Evolutionary conservation across 768 basidiomycete species (phyloP), one percentile per base, ranked within the genome.

Genomic region (Auriscalpium orientale): DNA sequence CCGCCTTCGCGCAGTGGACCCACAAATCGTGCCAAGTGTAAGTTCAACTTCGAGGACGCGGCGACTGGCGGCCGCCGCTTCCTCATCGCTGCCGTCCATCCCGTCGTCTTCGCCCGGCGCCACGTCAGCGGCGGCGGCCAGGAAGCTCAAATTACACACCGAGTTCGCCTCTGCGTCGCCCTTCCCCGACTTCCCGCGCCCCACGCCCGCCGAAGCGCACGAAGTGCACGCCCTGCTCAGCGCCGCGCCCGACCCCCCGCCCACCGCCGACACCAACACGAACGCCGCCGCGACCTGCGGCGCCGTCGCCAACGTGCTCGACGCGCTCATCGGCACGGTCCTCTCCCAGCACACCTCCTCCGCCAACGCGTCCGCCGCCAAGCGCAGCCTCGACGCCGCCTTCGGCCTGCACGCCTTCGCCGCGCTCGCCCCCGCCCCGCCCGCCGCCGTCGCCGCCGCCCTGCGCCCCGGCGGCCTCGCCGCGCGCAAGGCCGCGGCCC

Each of bases 271-370:
- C 7, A 36, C 15, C n/a, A 44, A n/a, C 16, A 68, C 59, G 46
- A 74, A 79, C 57, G 70, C 80, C 8, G 77, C 77, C 5, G 53
- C 62, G 55, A 76, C 76, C 0, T 78, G 77, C 51, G 79, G 77
- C 2, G 65, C 71, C 40, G 74, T 75, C 2, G 74, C 76, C 3
- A 78, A 84, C 60, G 79, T 84, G 57, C 71, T 84, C 54, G 82
- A 82, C 57, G 68, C 79, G 11, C 75, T 83, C 57, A 79, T 85
- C 38, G 78, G 74, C 21, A 81, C 80, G 1, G 73, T 85, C 55
- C 76, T 85, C 35, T 82, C 81, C 35, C 82, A 84, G 62, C 82
- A 81, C 58, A 84, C 82, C 1, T 78, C 81, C 18, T 66, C 68
- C 10, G 65, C 64, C 34, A 83, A 83, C 62, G 78, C 75, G 7